Percentiles rank a stretch among this genome's conserved stretches.
Evolutionary conservation across 352 stramenopile species (phyloP).

Genomic region (Phytophthora cajani): DNA sequence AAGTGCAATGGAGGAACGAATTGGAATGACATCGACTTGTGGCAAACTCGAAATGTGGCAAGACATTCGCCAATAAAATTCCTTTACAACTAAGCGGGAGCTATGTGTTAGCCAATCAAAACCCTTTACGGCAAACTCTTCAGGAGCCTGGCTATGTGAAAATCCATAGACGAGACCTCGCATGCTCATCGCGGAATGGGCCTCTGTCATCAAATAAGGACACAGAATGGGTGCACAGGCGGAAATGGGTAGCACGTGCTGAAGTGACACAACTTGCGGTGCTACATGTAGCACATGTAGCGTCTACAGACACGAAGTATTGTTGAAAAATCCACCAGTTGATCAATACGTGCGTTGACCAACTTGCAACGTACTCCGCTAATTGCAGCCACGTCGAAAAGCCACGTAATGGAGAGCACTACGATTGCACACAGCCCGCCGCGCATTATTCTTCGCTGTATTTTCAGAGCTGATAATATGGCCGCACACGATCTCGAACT

Average conservation of each 20-base stretch:
- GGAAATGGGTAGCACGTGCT: background rate
- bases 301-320: no score
- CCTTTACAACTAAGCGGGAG: no score
- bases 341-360: no score
- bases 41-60: no score
- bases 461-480: background rate
- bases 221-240: background rate
- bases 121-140: no score
- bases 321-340: no score
- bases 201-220: background rate
- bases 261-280: background rate
- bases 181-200: constrained; percentile 3
- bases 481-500: no score
- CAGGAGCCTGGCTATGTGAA: no score
- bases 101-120: no score
- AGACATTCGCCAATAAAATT: no score
- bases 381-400: background rate
- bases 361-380: background rate
- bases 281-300: background rate
- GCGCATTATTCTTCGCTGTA: background rate
- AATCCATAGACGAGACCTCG: constrained; percentile 1
- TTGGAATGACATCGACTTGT: no score
- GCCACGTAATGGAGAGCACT: background rate
- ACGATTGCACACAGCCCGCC: background rate
- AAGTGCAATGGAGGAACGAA: no score